Conservation (phyloP, 208 protist species). For the Trypanosoma cruzi region DNA sequence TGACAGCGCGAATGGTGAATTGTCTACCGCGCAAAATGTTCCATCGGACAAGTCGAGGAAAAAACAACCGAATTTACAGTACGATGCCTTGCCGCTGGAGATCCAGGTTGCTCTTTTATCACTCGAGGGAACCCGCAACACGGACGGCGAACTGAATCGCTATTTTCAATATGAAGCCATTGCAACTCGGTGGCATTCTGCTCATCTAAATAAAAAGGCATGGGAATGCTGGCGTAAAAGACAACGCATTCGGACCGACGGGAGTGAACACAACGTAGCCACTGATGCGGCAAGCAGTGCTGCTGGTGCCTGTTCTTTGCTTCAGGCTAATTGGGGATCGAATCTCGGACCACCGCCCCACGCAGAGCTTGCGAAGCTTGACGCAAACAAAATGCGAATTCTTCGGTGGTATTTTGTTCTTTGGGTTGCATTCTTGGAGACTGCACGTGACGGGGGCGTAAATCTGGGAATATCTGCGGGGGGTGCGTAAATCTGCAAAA, state of each 20-base stretch:
- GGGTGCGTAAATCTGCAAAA: background rate
- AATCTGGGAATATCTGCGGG: background rate
- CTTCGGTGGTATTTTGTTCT: constrained; percentile 51
- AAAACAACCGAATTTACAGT: background rate
- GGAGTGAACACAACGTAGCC: background rate
- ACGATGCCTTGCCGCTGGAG: constrained; percentile 13
- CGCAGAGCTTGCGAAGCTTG: background rate
- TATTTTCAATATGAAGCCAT: constrained; percentile 12
- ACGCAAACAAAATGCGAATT: constrained; percentile 5
- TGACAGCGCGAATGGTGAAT: background rate
- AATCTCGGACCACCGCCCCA: background rate
- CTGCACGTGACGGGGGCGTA: background rate
- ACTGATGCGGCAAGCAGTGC: background rate
- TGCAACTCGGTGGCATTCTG: constrained; percentile 2
- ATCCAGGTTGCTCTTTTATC: constrained; percentile 11
- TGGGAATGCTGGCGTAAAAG: constrained; percentile 16
- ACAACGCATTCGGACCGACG: background rate
- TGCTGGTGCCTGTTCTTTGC: background rate
- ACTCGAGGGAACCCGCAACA: background rate
- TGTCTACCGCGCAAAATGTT: background rate
- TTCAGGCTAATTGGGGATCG: background rate
- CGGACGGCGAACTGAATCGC: background rate
- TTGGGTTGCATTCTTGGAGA: constrained; percentile 33
- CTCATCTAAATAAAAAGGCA: constrained; percentile 12
- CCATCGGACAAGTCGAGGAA: background rate